Base-by-base conservation (phyloP, 768 basidiomycete species). In the Russula lepida region DNA sequence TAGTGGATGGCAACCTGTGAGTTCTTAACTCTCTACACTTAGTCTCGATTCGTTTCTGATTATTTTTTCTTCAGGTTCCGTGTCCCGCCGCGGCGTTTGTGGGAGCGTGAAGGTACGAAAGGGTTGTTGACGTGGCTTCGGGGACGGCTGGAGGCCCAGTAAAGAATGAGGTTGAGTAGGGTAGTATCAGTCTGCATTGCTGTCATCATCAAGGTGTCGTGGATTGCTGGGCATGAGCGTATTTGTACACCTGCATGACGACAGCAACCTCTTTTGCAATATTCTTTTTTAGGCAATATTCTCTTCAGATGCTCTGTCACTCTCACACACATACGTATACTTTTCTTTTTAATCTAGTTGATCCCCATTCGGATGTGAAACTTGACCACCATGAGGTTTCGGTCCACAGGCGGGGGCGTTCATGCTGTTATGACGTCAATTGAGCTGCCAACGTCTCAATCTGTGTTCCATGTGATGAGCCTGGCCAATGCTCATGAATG, bases 21-120 rank as follows among this genome's bases (percentile, higher is more conserved):
- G 87, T 81, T 32, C 2, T 52, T 32, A 50, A 32, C 17, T 28
- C 49, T 43, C 19, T 48, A 50, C 1, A 12, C 19, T n/a, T 39
- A 25, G 47, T 15, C 55, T 32, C 25, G 35, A 15, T 53, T 28
- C 48, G 11, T 59, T 19, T 37, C 46, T 43, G 25, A 39, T 50
- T 28, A 50, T 28, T 7, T 43, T 33, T 59, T 33, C 59, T 4
- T 46, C 54, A 91, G 89, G 15, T 93, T 93, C 77, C 85, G 90
- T 30, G 84, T 90, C 21, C 90, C 90, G 0, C 83, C 85, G 60
- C 77, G 90, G 63, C 78, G 85, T 23, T 84, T 93, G 11, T 93
- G 90, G 90, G 91, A 92, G 70, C 77, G 89, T 49, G 90, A 92
- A 68, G 90, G 89, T 2, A 91, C 89, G 21, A 90, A 88, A 66